These are phyloP conservation scores for Tolypocladium ophioglossoides DNA, from an alignment of 2,329 filamentous ascomycete genomes.

Conservation along the genomic window DNA sequence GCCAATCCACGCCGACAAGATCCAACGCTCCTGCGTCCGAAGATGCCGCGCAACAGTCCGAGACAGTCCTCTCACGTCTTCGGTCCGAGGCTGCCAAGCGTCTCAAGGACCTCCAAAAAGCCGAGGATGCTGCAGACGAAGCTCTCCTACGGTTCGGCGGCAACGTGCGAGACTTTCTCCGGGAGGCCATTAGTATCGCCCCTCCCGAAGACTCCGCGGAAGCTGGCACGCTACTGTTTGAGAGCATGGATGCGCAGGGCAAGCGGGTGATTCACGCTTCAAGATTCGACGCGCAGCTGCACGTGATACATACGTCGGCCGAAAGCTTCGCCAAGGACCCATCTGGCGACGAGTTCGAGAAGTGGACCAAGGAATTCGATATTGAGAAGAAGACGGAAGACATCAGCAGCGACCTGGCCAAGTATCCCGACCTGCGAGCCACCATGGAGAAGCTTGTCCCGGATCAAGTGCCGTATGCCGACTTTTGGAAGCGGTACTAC, in stretches of 20 bases:
- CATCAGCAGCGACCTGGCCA: slow-evolving; percentile 72
- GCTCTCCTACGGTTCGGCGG: slow-evolving; percentile 84
- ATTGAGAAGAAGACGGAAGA: slow-evolving; percentile 75
- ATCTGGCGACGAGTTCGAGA: slow-evolving; percentile 59
- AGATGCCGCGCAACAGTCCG: slow-evolving; percentile 34
- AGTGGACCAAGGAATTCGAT: slow-evolving; percentile 66
- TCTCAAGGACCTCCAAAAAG: slow-evolving; percentile 78
- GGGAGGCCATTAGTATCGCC: slow-evolving; percentile 81
- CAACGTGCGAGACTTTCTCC: slow-evolving; percentile 80
- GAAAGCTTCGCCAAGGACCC: slow-evolving; percentile 81
- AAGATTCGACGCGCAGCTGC: slow-evolving; percentile 87
- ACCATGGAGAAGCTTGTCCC: slow-evolving; percentile 98
- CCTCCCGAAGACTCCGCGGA: slow-evolving; percentile 51
- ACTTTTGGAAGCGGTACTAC: slow-evolving; percentile 94
- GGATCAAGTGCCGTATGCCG: slow-evolving; percentile 74
- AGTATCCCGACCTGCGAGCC: slow-evolving; percentile 71
- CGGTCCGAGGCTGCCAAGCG: slow-evolving; percentile 69
- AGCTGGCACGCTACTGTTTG: slow-evolving; percentile 66
- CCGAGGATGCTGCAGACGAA: slow-evolving; percentile 93
- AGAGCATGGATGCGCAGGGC: slow-evolving; percentile 81
- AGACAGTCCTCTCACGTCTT: slow-evolving; percentile 66
- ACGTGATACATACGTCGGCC: slow-evolving; percentile 80
- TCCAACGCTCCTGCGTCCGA: slow-evolving; percentile 27
- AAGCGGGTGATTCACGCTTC: slow-evolving; percentile 93
- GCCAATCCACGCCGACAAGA: slow-evolving; percentile 36